Conservation (phyloP, 352 stramenopile species). For the Pythium grandisporangium region DNA sequence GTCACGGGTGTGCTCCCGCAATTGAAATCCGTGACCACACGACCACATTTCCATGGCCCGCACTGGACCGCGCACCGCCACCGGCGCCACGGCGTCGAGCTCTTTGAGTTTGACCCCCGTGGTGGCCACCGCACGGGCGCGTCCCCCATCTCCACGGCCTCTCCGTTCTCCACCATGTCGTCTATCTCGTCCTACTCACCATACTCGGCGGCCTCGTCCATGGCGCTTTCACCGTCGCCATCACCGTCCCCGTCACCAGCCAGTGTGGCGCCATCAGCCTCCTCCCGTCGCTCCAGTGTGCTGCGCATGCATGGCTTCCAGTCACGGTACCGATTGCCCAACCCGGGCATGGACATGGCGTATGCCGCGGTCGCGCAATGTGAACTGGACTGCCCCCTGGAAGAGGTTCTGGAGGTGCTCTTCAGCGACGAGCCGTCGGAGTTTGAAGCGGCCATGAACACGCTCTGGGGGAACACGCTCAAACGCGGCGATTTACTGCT, state of each 20-base stretch:
- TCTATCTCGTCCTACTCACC: conserved; percentile 1
- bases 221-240: not conserved
- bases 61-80: conserved; percentile 15
- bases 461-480: conserved; percentile 47
- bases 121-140: not conserved
- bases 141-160: too few relatives aligned
- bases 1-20: conserved; percentile 16
- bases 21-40: conserved; percentile 11
- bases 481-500: conserved; percentile 42
- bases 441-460: conserved; percentile 42
- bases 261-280: conserved; percentile 4
- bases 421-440: conserved; percentile 50
- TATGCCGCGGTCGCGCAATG: conserved; percentile 51
- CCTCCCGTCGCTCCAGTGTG: not conserved
- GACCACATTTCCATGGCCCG: conserved; percentile 13
- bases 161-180: not conserved
- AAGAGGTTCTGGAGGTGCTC: conserved; percentile 47
- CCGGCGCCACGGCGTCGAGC: conserved; percentile 25
- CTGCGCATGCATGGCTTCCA: conserved; percentile 7
- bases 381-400: conserved; percentile 36
- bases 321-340: conserved; percentile 26
- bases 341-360: conserved; percentile 24
- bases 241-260: not conserved
- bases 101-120: conserved; percentile 42
- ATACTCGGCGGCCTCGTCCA: conserved; percentile 2